A percentile compares a stretch with the other conserved stretches of the same genome.
Conservation (phyloP, 176 grass and related monocot genomes). For the Guadua angustifolia region DNA sequence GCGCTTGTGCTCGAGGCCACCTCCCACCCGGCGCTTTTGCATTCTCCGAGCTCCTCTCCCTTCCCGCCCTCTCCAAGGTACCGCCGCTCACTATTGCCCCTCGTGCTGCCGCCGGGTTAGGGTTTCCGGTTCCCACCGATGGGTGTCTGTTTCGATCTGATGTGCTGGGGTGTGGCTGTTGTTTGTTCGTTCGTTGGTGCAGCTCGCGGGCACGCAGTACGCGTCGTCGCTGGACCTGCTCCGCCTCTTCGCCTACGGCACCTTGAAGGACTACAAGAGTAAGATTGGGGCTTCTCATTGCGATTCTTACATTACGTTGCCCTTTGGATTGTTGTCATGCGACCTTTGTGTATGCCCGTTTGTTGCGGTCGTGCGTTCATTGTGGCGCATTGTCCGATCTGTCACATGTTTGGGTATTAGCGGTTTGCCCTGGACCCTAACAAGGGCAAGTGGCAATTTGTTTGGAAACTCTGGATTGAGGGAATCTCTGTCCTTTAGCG, state of each 20-base stretch:
- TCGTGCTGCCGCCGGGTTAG: background rate
- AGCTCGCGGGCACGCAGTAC: slow-evolving; percentile 83
- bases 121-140: background rate
- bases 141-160: slow-evolving; percentile 38
- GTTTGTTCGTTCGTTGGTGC: slow-evolving; percentile 28
- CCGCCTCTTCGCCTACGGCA: slow-evolving; percentile 93
- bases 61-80: slow-evolving; percentile 82
- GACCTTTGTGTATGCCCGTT: background rate
- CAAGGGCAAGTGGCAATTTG: background rate
- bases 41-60: slow-evolving; percentile 95
- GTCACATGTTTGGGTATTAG: background rate
- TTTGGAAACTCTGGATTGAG: background rate
- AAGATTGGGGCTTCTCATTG: slow-evolving; percentile 29
- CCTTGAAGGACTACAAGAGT: slow-evolving; percentile 97
- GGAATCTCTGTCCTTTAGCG: background rate
- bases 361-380: background rate
- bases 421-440: background rate
- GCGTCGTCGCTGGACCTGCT: slow-evolving; percentile 90
- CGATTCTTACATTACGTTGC: slow-evolving; percentile 8
- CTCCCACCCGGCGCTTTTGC: slow-evolving; percentile 88
- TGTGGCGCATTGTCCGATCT: background rate
- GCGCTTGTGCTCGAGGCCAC: slow-evolving; percentile 89
- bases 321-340: background rate
- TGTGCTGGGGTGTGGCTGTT: background rate
- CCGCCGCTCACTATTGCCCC: background rate